Percentiles rank a stretch among this genome's conserved stretches.
These are phyloP conservation scores for Fabrea salina DNA, from an alignment of 169 alveolate genomes.

Conservation along the genomic window DNA sequence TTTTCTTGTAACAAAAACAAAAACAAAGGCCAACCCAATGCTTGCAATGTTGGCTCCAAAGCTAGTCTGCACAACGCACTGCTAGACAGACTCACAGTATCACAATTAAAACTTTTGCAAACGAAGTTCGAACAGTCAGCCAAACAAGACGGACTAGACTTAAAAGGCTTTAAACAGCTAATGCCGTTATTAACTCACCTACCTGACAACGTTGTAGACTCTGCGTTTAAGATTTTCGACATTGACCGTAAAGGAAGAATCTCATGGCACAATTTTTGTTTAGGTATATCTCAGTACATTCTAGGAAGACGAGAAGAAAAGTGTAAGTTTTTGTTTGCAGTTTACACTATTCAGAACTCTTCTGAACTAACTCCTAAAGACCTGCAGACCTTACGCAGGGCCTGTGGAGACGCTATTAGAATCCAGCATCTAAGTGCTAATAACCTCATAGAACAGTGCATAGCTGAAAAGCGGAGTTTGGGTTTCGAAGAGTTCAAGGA, in stretches of 20 bases:
- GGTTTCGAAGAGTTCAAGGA: background rate
- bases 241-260: background rate
- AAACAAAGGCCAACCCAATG: too few relatives aligned
- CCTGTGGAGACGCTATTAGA: background rate
- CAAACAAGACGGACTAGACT: background rate
- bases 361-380: background rate
- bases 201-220: background rate
- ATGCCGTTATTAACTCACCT: background rate
- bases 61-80: too few relatives aligned
- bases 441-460: background rate
- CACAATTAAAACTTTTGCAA: background rate
- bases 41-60: too few relatives aligned
- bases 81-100: background rate
- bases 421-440: background rate
- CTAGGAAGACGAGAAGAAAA: conserved; percentile 18
- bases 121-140: background rate
- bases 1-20: too few relatives aligned
- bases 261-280: conserved; percentile 8
- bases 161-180: conserved; percentile 13
- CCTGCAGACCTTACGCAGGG: too few relatives aligned
- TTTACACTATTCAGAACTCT: background rate
- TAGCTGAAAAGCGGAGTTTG: background rate
- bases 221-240: conserved; percentile 8
- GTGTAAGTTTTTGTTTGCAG: background rate
- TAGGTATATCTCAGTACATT: conserved; percentile 9